phyloP scores from a whole-genome alignment of 345 rosid genomes.

The Gynandropsis gynandra region DNA sequence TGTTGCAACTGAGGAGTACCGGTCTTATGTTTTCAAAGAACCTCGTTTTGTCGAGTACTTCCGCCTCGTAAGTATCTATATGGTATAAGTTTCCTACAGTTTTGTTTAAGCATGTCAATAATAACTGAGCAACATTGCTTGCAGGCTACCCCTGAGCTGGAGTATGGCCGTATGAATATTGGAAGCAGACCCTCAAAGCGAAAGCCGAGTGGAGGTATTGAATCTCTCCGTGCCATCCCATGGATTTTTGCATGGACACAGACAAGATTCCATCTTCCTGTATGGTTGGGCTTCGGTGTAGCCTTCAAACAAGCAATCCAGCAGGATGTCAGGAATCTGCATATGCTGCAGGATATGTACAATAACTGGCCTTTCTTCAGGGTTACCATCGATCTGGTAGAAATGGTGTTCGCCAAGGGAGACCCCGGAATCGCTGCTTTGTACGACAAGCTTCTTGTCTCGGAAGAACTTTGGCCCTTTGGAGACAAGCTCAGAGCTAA shows the following conservation, averaged over 20 bases:
- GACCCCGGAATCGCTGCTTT: slow-evolving; percentile 86
- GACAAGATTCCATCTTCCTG: slow-evolving; percentile 95
- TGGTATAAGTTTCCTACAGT: background rate
- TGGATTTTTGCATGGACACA: slow-evolving; percentile 99
- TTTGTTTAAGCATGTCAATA: background rate
- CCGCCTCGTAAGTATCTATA: slow-evolving; percentile 63
- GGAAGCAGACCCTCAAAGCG: slow-evolving; percentile 97
- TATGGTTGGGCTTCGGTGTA: slow-evolving; percentile 94
- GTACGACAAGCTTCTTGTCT: slow-evolving; percentile 85
- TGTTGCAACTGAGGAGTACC: slow-evolving; percentile 84
- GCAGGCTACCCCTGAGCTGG: slow-evolving; percentile 98
- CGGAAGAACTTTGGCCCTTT: slow-evolving; percentile 63
- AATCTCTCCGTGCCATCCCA: slow-evolving; percentile 95
- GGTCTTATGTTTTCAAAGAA: slow-evolving; percentile 81
- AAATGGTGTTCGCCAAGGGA: slow-evolving; percentile 99
- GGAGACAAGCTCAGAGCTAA: slow-evolving; percentile 63
- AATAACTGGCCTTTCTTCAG: slow-evolving; percentile 92
- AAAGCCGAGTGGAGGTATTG: slow-evolving; percentile 94
- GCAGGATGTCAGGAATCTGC: slow-evolving; percentile 70
- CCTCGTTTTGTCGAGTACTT: slow-evolving; percentile 95
- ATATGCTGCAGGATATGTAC: slow-evolving; percentile 84
- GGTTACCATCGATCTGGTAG: slow-evolving; percentile 90
- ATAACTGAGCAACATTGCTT: slow-evolving; percentile 7
- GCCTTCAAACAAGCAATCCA: slow-evolving; percentile 66
- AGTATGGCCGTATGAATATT: slow-evolving; percentile 96